Evolutionary conservation across 192 early-diverging fungal species (phyloP).

Genomic region (Phlyctochytrium planicorne): DNA sequence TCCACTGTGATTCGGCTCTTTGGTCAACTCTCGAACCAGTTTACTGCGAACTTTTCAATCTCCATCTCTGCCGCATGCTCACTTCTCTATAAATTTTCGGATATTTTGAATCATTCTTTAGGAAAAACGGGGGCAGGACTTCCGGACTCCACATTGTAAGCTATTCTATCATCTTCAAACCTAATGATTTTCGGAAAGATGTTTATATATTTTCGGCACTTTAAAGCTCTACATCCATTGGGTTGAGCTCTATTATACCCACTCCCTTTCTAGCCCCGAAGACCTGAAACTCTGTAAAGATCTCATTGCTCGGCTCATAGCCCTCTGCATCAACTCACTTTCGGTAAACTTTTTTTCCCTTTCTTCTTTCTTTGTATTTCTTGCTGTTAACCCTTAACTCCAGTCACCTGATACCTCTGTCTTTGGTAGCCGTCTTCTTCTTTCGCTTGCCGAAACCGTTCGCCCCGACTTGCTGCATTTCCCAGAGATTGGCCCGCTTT

Average conservation of each 20-base stretch:
- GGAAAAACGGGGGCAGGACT: not conserved
- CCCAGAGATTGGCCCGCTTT: not conserved
- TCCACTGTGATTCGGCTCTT: not conserved
- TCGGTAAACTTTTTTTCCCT: not conserved
- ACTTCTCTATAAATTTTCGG: not conserved
- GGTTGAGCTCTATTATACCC: not conserved
- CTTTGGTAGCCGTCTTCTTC: not conserved
- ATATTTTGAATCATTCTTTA: not conserved
- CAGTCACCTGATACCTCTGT: too few relatives aligned
- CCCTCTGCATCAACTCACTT: not conserved
- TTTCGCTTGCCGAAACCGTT: constrained; percentile 11
- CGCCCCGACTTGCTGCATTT: constrained; percentile 6
- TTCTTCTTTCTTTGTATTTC: too few relatives aligned
- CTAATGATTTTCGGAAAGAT: not conserved
- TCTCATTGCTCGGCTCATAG: not conserved
- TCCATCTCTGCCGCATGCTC: not conserved
- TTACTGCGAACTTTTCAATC: not conserved
- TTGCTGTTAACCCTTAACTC: too few relatives aligned
- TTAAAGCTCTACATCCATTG: constrained; percentile 1
- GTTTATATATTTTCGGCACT: not conserved
- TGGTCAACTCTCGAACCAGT: not conserved
- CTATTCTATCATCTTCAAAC: not conserved
- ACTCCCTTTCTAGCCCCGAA: not conserved
- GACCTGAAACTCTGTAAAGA: not conserved
- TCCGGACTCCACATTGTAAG: not conserved